Evolutionary conservation across 2,329 filamentous ascomycete species (phyloP).

Genomic region (Cytospora schulzeri): DNA sequence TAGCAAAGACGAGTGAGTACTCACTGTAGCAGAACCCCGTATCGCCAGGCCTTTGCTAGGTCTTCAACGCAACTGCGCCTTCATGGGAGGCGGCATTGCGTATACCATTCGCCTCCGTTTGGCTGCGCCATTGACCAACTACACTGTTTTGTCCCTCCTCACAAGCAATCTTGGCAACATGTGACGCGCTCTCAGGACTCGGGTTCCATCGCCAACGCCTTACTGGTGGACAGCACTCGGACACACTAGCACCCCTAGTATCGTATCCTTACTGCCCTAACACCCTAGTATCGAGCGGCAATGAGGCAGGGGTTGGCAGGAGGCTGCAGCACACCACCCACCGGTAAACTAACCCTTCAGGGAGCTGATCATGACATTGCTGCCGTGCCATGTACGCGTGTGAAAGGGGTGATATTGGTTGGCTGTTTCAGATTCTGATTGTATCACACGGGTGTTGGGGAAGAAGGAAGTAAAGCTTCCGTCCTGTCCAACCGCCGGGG

Average conservation of each 20-base stretch:
- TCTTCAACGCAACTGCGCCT: not conserved
- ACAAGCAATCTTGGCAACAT: not conserved
- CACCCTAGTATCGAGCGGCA: not conserved
- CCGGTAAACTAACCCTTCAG: not conserved
- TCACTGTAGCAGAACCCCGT: not conserved
- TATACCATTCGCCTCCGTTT: slow-evolving; percentile 6
- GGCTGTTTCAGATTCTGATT: slow-evolving; percentile 5
- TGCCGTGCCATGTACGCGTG: not conserved
- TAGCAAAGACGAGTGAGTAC: not conserved
- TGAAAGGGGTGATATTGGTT: not conserved
- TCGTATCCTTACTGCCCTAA: not conserved
- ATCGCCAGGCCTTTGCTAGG: not conserved
- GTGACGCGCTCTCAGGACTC: not conserved
- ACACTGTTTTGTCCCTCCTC: not conserved
- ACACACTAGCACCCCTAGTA: not conserved
- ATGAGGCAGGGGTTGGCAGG: not conserved
- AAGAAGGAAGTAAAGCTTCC: slow-evolving; percentile 5
- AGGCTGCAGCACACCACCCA: not conserved
- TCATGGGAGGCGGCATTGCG: slow-evolving; percentile 8
- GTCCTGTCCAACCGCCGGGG: slow-evolving; percentile 11
- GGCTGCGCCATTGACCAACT: not conserved
- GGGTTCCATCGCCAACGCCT: not conserved
- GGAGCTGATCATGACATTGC: slow-evolving; percentile 5
- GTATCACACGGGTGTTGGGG: slow-evolving; percentile 3
- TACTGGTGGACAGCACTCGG: slow-evolving; percentile 21